Evolutionary conservation across 2,329 filamentous ascomycete genomes (phyloP).

Genomic region (Colletotrichum sidae): DNA sequence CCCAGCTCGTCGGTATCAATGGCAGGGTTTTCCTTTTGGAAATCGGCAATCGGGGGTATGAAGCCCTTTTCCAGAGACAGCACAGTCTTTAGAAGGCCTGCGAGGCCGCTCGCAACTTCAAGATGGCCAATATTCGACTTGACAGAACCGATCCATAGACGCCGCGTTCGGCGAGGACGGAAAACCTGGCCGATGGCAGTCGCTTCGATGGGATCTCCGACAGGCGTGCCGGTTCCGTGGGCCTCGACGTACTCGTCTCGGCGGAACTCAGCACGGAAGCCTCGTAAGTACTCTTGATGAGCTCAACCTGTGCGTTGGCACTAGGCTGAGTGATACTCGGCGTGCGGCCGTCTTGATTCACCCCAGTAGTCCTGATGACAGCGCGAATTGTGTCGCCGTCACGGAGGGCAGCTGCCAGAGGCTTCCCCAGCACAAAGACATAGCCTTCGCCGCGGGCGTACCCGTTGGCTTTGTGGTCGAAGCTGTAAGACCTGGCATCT

Average conservation of each 20-base stretch:
- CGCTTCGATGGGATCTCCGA: slow-evolving; percentile 63
- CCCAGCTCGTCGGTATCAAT: slow-evolving; percentile 59
- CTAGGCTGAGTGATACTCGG: slow-evolving; percentile 69
- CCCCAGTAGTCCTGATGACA: slow-evolving; percentile 63
- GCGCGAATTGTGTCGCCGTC: slow-evolving; percentile 68
- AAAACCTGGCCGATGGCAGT: slow-evolving; percentile 58
- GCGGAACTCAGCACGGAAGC: slow-evolving; percentile 54
- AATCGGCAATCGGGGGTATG: slow-evolving; percentile 65
- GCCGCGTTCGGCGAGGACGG: slow-evolving; percentile 48
- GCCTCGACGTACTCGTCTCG: slow-evolving; percentile 67
- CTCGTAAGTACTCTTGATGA: slow-evolving; percentile 61
- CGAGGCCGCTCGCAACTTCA: slow-evolving; percentile 63
- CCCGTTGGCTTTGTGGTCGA: slow-evolving; percentile 68
- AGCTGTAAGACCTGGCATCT: slow-evolving; percentile 63
- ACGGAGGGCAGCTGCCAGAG: slow-evolving; percentile 64
- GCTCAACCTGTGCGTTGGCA: slow-evolving; percentile 59
- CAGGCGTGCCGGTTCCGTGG: slow-evolving; percentile 65
- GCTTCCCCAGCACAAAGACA: slow-evolving; percentile 69
- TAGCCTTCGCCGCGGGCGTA: slow-evolving; percentile 74
- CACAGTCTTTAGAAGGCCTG: slow-evolving; percentile 64
- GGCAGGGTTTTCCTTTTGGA: slow-evolving; percentile 55
- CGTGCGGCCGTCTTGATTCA: slow-evolving; percentile 71
- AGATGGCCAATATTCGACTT: slow-evolving; percentile 67
- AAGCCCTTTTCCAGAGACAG: slow-evolving; percentile 60
- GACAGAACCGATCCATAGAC: slow-evolving; percentile 62